A percentile compares a stretch with the other conserved stretches of the same genome.
Evolutionary conservation across 306 rosid species (phyloP).

Genomic region (apple (Malus domestica)): ASM211411v1 NC_041798.1:34639001-34639500

Average conservation of each 20-base stretch:
- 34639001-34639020: too few relatives aligned
- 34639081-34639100: constrained; percentile 5
- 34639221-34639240: background rate
- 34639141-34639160: constrained; percentile 7
- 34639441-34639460: constrained; percentile 2
- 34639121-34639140: constrained; percentile 6
- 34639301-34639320: background rate
- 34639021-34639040: too few relatives aligned
- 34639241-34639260: background rate
- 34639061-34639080: constrained; percentile 9
- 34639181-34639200: background rate
- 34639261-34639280: background rate
- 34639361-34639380: background rate
- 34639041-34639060: background rate
- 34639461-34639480: background rate
- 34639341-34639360: background rate
- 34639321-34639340: background rate
- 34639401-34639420: background rate
- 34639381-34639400: background rate
- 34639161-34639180: background rate
- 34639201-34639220: background rate
- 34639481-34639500: background rate
- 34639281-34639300: background rate
- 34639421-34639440: background rate
- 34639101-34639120: constrained; percentile 17